Base-by-base conservation (phyloP, 1,139 yeast species). In the Saccharomycopsis hybrid region DNA sequence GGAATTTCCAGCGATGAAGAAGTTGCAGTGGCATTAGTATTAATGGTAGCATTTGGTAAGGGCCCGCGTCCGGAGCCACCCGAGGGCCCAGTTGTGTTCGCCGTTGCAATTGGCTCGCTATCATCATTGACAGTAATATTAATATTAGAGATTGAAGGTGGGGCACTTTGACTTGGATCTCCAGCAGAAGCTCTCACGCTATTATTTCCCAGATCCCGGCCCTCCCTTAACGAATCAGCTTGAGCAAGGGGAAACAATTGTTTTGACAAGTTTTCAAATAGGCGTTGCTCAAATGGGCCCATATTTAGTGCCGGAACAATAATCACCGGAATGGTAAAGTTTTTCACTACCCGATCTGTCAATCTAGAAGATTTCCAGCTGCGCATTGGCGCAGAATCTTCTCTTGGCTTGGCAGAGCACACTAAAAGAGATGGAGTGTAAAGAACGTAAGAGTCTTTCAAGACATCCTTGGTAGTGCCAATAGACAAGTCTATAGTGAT, bases 281-380 rank as follows among this genome's bases (percentile, higher is more conserved):
- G 53, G 29, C 65, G 59, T 4, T 60, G 54, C 60, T 82, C 88
- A 62, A 79, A 81, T 18, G 66, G 60, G 50, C 66, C 70, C 80
- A 82, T 74, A 56, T 83, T 80, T 56, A 72, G 69, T 1, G 86
- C 82, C 0, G 92, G 89, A 0, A 80, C 83, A 35, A 83, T 74
- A 31, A 83, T 71, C 4, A 81, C 76, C 0, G 94, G 92, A n/a
- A 82, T 70, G 1, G 86, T 83, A 58, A 76, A 82, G 54, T 73
- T 71, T 54, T 77, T 78, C 36, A 82, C 82, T 48, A 84, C 66
- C 48, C 83, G 67, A 61, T 84, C 90, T 31, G 82, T 76, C 44
- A 85, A 62, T 55, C 78, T 72, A 13, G 80, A 76, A 1, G 85
- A 77, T 33, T 68, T 68, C 85, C 87, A 80, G 7, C 82, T 74